phyloP scores from a whole-genome alignment of 1,284 basidiomycete species.

The Cutaneotrichosporon sp. region DNA sequence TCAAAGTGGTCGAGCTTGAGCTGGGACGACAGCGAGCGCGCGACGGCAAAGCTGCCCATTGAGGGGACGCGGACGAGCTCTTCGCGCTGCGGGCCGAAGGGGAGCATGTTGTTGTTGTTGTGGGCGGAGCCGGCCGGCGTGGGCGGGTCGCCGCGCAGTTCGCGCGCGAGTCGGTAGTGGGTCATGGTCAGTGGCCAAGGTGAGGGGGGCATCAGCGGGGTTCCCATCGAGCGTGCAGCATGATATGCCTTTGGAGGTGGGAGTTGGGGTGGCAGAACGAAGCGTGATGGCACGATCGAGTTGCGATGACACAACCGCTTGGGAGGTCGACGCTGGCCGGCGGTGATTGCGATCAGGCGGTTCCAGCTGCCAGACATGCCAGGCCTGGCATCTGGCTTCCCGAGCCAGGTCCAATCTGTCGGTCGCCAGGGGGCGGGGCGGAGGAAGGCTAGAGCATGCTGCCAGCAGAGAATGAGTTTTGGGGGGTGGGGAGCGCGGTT shows the following conservation, averaged over 20 bases:
- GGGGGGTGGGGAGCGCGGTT: no score
- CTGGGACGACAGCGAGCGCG: constrained; percentile 4
- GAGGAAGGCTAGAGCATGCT: background rate
- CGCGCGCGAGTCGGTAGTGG: constrained; percentile 7
- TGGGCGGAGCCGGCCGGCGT: background rate
- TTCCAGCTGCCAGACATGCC: background rate
- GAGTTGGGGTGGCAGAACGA: background rate
- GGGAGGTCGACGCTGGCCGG: background rate
- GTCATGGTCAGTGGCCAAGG: constrained; percentile 1
- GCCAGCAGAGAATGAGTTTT: no score
- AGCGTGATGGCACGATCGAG: constrained; percentile 1
- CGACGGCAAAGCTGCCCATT: constrained; percentile 7
- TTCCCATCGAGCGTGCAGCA: background rate
- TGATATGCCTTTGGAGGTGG: background rate
- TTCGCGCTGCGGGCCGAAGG: background rate
- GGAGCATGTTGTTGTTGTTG: background rate
- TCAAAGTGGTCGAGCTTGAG: constrained; percentile 9
- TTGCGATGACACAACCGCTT: background rate
- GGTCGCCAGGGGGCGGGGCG: background rate
- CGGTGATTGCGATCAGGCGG: background rate
- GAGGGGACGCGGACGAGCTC: constrained; percentile 1
- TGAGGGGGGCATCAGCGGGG: background rate
- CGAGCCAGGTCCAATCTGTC: background rate
- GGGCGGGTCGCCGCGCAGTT: background rate
- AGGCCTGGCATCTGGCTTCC: background rate